These are phyloP conservation scores for Sporisorium exsertum DNA, from an alignment of 1,284 basidiomycete species.

Conservation along the genomic window DNA sequence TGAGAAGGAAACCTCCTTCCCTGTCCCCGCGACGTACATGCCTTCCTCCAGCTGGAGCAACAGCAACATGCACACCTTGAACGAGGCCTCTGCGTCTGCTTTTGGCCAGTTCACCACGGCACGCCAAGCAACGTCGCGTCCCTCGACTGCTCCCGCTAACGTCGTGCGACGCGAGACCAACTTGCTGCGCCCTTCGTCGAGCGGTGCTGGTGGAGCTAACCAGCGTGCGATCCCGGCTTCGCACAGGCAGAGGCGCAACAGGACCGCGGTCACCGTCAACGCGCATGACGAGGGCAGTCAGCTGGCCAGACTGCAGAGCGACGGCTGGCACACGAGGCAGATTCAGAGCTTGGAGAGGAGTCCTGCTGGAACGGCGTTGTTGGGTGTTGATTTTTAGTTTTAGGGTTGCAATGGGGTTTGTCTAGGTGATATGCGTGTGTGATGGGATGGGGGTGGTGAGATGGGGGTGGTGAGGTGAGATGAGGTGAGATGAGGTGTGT, in stretches of 20 bases:
- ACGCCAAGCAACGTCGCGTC: slow-evolving; percentile 9
- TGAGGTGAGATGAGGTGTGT: background rate
- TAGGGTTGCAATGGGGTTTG: background rate
- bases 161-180: slow-evolving; percentile 16
- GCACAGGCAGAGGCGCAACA: slow-evolving; percentile 24
- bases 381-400: slow-evolving; percentile 54
- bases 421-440: background rate
- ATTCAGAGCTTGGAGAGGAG: slow-evolving; percentile 53
- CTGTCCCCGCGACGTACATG: background rate
- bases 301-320: slow-evolving; percentile 43
- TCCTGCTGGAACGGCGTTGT: slow-evolving; percentile 46
- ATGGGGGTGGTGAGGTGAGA: background rate
- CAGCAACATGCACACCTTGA: background rate
- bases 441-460: background rate
- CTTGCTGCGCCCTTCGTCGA: slow-evolving; percentile 34
- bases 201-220: slow-evolving; percentile 4
- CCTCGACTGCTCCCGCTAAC: slow-evolving; percentile 46
- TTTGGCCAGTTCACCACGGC: slow-evolving; percentile 13
- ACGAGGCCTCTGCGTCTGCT: slow-evolving; percentile 18
- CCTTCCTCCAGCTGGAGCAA: background rate
- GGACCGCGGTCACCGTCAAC: slow-evolving; percentile 9
- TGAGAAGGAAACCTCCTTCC: slow-evolving; percentile 18
- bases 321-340: slow-evolving; percentile 58
- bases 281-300: slow-evolving; percentile 39
- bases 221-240: background rate